Evolutionary conservation across 2,329 filamentous ascomycete genomes (phyloP), one percentile per base, ranked within the genome.

Genomic region (Neocatenulostroma microsporum): DNA sequence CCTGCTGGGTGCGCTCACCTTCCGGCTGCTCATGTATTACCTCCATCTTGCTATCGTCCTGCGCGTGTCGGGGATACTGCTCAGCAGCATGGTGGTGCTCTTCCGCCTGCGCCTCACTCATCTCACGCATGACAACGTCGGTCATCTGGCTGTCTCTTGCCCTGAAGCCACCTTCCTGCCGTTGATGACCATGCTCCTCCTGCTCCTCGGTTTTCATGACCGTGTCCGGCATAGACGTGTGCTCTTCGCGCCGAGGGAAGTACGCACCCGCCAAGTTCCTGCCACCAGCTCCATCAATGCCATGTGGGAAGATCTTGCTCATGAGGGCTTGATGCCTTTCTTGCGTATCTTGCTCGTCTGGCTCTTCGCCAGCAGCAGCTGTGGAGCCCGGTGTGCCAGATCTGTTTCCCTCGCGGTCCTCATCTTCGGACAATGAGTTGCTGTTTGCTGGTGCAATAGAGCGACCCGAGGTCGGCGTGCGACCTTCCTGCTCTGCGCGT

Each of bases 281-380:
- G 3, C 27, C 39, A 21, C 35, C 37, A 12, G 35, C 19, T 3
- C 30, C 41, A 24, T 52, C 23, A 21, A 44, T 31, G 24, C 49
- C 47, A 23, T 45, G 38, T 4, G 50, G 45, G 24, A 57, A 57
- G 23, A 58, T 53, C 39, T 47, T 50, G 13, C 44, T 49, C 54
- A 59, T 57, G 12, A 56, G 41, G 25, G 53, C 50, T 17, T 45
- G 45, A 31, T 57, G 54, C 15, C 48, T 44, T 12, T 50, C 46
- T 38, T 51, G 47, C 8, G 47, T 39, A 18, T 48, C 47, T 32
- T 10, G 32, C 9, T 50, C 45, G 15, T 33, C 41, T 32, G 9
- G 32, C 21, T 51, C 50, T 17, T 40, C 46, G 30, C 34, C 42
- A 27, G 18, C 33, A 23, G 24, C 44, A 40, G 25, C 33, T 37